A percentile compares a stretch with the other conserved stretches of the same genome.
Evolutionary conservation across 2,329 filamentous ascomycete species (phyloP).

Genomic region (Harringtonia aguacate): DNA sequence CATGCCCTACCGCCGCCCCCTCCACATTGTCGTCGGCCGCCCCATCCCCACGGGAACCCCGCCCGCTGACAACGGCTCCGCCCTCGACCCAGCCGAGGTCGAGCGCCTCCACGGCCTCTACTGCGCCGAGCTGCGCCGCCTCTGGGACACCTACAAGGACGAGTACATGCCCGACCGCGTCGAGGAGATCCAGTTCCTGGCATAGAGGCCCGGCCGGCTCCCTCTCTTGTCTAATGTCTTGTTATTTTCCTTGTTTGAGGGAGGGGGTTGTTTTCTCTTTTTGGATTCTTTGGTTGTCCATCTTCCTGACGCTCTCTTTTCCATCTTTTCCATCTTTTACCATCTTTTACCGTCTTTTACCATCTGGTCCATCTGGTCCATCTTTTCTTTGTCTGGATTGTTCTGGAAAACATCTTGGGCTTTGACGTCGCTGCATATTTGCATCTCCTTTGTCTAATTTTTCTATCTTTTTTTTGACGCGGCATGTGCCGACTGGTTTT

Average conservation of each 20-base stretch:
- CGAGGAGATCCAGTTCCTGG: slow-evolving; percentile 56
- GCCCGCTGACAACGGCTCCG: slow-evolving; percentile 21
- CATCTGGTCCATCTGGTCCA: no score
- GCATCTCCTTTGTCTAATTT: no score
- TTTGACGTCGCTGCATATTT: no score
- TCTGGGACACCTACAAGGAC: slow-evolving; percentile 74
- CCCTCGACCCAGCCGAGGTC: slow-evolving; percentile 64
- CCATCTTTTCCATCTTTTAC: no score
- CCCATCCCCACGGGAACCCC: slow-evolving; percentile 61
- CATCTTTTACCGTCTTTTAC: no score
- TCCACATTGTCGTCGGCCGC: slow-evolving; percentile 82
- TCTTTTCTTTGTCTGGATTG: no score
- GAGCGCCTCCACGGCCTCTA: slow-evolving; percentile 73
- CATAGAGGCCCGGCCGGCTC: background rate
- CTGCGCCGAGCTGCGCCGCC: slow-evolving; percentile 57
- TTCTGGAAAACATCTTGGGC: no score
- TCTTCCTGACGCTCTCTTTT: no score
- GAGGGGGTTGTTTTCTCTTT: no score
- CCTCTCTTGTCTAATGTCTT: background rate
- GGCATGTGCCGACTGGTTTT: no score
- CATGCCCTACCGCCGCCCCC: slow-evolving; percentile 80
- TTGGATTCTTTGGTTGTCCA: no score
- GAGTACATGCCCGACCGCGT: slow-evolving; percentile 53
- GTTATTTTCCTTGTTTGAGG: background rate
- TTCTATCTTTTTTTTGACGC: no score